Evolutionary conservation across 1,139 yeast genomes (phyloP).

Genomic region (Yamadazyma sp.): DNA sequence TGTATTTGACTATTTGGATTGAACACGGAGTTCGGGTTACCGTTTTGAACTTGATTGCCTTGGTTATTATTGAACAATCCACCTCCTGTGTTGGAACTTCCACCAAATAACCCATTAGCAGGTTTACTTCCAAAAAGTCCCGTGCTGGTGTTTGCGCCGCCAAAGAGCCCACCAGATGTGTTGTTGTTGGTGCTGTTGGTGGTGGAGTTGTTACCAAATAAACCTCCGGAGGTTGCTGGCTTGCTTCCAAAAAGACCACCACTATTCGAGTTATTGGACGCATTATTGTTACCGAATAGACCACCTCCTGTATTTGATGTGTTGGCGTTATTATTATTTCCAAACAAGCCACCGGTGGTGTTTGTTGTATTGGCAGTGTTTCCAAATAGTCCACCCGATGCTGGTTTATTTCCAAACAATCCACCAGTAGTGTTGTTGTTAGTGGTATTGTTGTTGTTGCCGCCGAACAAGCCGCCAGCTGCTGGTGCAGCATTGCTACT

Average conservation of each 20-base stretch:
- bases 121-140: constrained; percentile 14
- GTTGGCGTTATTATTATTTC: constrained; percentile 11
- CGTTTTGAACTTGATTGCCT: constrained; percentile 3
- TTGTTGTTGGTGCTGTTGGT: constrained; percentile 13
- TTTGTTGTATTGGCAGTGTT: constrained; percentile 3
- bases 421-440: background rate
- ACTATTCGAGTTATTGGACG: constrained; percentile 11
- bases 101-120: constrained; percentile 9
- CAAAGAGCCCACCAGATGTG: constrained; percentile 7
- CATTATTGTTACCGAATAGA: constrained; percentile 25
- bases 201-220: constrained; percentile 33
- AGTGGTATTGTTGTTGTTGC: no score
- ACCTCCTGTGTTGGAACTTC: constrained; percentile 7
- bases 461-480: no score
- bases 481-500: constrained; percentile 2
- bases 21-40: constrained; percentile 26
- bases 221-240: constrained; percentile 29
- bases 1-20: constrained; percentile 26
- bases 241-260: constrained; percentile 9
- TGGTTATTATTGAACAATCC: constrained; percentile 8
- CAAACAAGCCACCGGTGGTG: constrained; percentile 20
- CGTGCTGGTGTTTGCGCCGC: constrained; percentile 12
- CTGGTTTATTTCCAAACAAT: constrained; percentile 2
- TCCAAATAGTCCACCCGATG: constrained; percentile 19
- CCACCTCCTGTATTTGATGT: constrained; percentile 22